These are phyloP conservation scores for Hypoxylon cercidicola DNA, from an alignment of 495 filamentous ascomycete species.

Conservation along the genomic window DNA sequence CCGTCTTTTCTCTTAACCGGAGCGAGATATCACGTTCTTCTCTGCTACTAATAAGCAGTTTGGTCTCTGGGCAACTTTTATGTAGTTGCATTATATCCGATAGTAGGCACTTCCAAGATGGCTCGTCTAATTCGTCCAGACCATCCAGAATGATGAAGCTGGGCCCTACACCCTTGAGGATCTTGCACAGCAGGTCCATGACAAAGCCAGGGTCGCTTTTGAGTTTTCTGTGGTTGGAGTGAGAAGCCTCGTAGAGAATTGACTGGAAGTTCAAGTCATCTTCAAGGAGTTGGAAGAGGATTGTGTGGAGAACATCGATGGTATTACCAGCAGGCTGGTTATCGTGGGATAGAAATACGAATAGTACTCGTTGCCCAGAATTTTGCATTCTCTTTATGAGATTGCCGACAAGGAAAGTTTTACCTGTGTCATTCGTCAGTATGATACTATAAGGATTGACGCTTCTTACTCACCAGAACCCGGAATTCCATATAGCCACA, in stretches of 20 bases:
- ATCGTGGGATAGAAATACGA: conserved; percentile 26
- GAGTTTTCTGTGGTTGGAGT: conserved; percentile 19
- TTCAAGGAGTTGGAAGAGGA: conserved; percentile 28
- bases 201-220: conserved; percentile 18
- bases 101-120: conserved; percentile 17
- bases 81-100: conserved; percentile 13
- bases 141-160: conserved; percentile 21
- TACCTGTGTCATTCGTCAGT: conserved; percentile 9
- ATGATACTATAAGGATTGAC: neutral
- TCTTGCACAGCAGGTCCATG: conserved; percentile 17
- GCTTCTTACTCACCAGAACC: conserved; percentile 25
- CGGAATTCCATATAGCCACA: conserved; percentile 32
- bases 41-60: conserved; percentile 29
- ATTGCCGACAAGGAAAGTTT: conserved; percentile 21
- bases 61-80: conserved; percentile 23
- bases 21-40: conserved; percentile 21
- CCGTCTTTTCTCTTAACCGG: neutral
- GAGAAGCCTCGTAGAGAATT: conserved; percentile 7
- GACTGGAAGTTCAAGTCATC: conserved; percentile 1
- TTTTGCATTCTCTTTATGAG: conserved; percentile 15
- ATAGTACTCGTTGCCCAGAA: conserved; percentile 8
- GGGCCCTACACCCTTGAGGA: conserved; percentile 15
- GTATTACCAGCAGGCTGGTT: conserved; percentile 17
- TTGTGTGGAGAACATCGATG: conserved; percentile 23
- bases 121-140: conserved; percentile 23